Evolutionary conservation across 1,139 yeast genomes (phyloP).

Genomic region (Arxiozyma heterogenica): DNA sequence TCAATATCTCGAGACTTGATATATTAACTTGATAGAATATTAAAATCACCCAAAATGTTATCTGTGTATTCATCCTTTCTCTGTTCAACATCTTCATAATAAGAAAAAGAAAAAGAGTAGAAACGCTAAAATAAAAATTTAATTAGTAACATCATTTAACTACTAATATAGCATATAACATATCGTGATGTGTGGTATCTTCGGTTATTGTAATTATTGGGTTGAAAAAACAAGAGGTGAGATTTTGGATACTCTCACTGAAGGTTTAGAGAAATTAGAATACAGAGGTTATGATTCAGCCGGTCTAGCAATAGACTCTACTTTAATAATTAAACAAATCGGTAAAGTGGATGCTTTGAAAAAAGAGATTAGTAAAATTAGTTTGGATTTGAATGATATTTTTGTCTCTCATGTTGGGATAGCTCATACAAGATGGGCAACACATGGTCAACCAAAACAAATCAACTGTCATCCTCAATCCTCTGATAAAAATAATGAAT

Average conservation of each 20-base stretch:
- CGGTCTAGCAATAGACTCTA: slow-evolving; percentile 77
- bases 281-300: slow-evolving; percentile 98
- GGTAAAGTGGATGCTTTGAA: slow-evolving; percentile 86
- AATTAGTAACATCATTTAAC: no score
- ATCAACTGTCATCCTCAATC: slow-evolving; percentile 94
- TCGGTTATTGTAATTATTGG: slow-evolving; percentile 93
- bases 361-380: slow-evolving; percentile 48
- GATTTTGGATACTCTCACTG: slow-evolving; percentile 77
- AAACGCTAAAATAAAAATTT: no score
- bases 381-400: slow-evolving; percentile 49
- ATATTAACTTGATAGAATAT: neutral
- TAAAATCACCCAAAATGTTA: neutral
- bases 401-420: slow-evolving; percentile 89
- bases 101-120: no score
- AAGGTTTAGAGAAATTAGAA: slow-evolving; percentile 88
- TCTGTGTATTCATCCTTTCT: neutral
- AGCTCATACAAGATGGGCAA: slow-evolving; percentile 99
- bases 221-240: slow-evolving; percentile 90
- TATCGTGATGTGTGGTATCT: slow-evolving; percentile 67
- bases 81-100: neutral
- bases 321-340: slow-evolving; percentile 67
- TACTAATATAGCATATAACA: no score
- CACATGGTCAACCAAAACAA: slow-evolving; percentile 89
- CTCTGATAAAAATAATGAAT: slow-evolving; percentile 74
- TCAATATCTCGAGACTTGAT: neutral